phyloP scores from a whole-genome alignment of 768 basidiomycete species.

The Lactifluus hygrophoroides region DNA sequence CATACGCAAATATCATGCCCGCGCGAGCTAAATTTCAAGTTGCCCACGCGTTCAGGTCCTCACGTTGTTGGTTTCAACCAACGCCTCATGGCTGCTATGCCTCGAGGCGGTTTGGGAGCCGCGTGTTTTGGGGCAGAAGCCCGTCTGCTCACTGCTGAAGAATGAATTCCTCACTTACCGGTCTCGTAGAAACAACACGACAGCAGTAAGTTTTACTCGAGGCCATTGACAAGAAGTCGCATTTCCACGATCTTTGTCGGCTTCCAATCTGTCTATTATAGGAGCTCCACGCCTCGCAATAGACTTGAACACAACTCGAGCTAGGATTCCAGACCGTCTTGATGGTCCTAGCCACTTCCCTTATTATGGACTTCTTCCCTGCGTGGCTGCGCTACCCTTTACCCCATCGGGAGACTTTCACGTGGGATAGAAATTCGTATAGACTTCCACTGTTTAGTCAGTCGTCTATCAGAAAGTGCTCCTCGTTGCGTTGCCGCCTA shows the following conservation, averaged over 20 bases:
- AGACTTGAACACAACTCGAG: neutral
- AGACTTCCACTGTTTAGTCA: neutral
- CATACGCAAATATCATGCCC: slow-evolving; percentile 10
- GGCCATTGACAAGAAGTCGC: neutral
- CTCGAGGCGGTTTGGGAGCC: neutral
- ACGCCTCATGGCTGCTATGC: too few species aligned
- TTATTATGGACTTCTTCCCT: neutral
- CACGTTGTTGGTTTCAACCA: neutral
- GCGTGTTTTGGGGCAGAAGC: neutral
- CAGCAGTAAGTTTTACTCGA: neutral
- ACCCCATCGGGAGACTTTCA: slow-evolving; percentile 1
- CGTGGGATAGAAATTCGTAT: neutral
- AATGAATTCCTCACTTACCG: neutral
- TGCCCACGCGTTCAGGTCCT: neutral
- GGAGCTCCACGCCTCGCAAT: neutral
- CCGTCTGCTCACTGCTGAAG: neutral
- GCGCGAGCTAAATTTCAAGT: neutral
- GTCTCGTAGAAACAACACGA: neutral
- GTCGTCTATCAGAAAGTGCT: slow-evolving; percentile 13
- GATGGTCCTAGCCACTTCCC: neutral
- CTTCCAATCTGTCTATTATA: neutral
- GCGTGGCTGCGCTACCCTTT: neutral
- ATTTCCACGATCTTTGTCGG: neutral
- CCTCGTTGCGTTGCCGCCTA: neutral
- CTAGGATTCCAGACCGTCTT: neutral